Evolutionary conservation across 306 rosid genomes (phyloP).

Genomic region (Oemleria cerasiformis): DNA sequence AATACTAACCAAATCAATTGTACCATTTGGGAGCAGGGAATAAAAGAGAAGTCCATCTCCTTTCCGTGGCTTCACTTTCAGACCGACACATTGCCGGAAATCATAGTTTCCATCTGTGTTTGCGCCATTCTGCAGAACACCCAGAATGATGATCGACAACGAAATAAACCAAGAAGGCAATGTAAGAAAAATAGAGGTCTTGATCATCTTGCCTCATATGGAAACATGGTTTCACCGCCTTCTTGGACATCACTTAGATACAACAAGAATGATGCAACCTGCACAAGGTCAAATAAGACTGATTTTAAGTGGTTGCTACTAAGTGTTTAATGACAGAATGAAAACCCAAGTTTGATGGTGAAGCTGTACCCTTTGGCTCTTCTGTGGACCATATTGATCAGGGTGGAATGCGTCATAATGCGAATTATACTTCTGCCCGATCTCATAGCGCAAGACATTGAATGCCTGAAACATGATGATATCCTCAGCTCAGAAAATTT

Average conservation of each 20-base stretch:
- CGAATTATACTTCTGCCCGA: constrained; percentile 76
- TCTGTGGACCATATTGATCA: constrained; percentile 61
- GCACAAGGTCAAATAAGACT: constrained; percentile 22
- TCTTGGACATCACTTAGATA: constrained; percentile 77
- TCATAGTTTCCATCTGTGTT: constrained; percentile 59
- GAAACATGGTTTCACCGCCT: constrained; percentile 94
- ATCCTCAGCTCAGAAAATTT: constrained; percentile 38
- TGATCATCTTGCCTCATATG: constrained; percentile 64
- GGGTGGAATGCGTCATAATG: constrained; percentile 70
- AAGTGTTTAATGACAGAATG: constrained; percentile 6
- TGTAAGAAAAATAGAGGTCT: background rate
- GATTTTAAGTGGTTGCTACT: background rate
- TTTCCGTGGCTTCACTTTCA: constrained; percentile 77
- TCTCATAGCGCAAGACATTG: constrained; percentile 71
- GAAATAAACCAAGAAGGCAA: background rate
- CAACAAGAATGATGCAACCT: constrained; percentile 83
- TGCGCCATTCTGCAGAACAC: constrained; percentile 62
- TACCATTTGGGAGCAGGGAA: constrained; percentile 65
- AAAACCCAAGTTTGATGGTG: constrained; percentile 15
- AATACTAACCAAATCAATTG: constrained; percentile 77
- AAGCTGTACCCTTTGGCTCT: constrained; percentile 71
- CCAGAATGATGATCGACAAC: constrained; percentile 1
- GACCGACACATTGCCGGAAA: constrained; percentile 54
- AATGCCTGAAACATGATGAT: constrained; percentile 77
- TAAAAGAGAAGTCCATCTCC: constrained; percentile 93